These are phyloP conservation scores for Epichloe aotearoae DNA, from an alignment of 2,329 filamentous ascomycete genomes.

Conservation along the genomic window DNA sequence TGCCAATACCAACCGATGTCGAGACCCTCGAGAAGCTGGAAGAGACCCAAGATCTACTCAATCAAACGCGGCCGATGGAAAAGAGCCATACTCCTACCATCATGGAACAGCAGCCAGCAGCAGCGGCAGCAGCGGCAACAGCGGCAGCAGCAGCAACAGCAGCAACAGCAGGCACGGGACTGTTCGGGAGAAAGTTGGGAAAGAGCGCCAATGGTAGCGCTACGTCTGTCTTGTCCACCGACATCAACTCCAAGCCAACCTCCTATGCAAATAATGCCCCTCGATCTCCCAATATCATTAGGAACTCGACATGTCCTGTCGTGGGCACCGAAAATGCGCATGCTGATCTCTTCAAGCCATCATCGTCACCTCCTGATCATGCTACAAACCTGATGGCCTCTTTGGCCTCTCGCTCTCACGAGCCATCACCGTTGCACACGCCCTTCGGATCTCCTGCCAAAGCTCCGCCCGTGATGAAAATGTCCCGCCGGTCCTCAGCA, in stretches of 20 bases:
- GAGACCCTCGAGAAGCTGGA: constrained; percentile 36
- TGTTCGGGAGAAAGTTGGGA: constrained; percentile 37
- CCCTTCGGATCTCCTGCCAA: constrained; percentile 22
- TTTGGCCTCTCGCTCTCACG: constrained; percentile 48
- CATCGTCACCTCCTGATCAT: constrained; percentile 42
- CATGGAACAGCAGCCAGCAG: constrained; percentile 22
- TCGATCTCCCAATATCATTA: constrained; percentile 22
- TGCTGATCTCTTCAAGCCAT: constrained; percentile 48
- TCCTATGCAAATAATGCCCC: constrained; percentile 19
- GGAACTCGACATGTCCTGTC: constrained; percentile 45
- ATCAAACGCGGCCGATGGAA: constrained; percentile 34
- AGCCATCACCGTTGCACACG: constrained; percentile 36
- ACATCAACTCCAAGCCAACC: constrained; percentile 32
- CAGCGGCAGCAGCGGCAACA: constrained; percentile 13
- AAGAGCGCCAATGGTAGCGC: constrained; percentile 21
- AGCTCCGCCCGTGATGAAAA: constrained; percentile 24
- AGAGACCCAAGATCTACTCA: constrained; percentile 23
- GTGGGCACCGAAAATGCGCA: constrained; percentile 55
- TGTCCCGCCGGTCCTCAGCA: constrained; percentile 35
- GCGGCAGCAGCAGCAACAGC: constrained; percentile 8
- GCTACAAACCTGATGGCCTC: constrained; percentile 55
- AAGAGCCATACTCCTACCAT: constrained; percentile 40
- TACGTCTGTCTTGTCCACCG: constrained; percentile 31
- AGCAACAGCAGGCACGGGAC: constrained; percentile 19
- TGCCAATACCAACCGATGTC: constrained; percentile 30